Evolutionary conservation across 192 early-diverging fungal genomes (phyloP).

Genomic region (Linnemannia schmuckeri): DNA sequence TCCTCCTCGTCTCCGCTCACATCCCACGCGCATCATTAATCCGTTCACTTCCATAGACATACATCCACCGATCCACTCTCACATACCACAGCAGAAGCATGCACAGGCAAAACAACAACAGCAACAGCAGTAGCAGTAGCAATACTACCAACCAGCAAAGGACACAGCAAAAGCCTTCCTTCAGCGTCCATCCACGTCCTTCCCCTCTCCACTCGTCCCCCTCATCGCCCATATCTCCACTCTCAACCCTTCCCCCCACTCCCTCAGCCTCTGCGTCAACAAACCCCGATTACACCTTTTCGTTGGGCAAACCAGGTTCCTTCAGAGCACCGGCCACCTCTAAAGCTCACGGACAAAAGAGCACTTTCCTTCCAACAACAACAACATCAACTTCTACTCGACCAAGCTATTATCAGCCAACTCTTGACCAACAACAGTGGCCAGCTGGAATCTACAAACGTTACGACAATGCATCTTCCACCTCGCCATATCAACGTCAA

Average conservation of each 20-base stretch:
- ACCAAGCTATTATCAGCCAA: background rate
- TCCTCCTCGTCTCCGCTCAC: background rate
- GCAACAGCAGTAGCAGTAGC: background rate
- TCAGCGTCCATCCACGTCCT: background rate
- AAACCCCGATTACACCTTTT: slow-evolving; percentile 2
- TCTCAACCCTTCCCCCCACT: background rate
- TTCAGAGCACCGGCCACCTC: slow-evolving; percentile 8
- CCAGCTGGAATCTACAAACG: background rate
- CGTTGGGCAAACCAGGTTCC: slow-evolving; percentile 9
- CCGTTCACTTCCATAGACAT: background rate
- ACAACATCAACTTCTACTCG: background rate
- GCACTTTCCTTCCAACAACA: background rate
- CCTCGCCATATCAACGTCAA: background rate
- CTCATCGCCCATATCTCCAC: background rate
- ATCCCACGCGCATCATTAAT: background rate
- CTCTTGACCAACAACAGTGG: slow-evolving; percentile 10
- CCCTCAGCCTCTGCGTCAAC: background rate
- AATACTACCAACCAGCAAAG: background rate
- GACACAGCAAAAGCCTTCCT: background rate
- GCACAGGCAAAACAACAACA: background rate
- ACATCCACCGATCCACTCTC: background rate
- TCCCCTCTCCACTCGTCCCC: background rate
- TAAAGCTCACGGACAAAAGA: background rate
- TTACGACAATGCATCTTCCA: background rate
- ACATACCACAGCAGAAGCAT: background rate